Conservation (phyloP, 805 yeast genomes). For the Saccharomycopsis guyanensis region DNA sequence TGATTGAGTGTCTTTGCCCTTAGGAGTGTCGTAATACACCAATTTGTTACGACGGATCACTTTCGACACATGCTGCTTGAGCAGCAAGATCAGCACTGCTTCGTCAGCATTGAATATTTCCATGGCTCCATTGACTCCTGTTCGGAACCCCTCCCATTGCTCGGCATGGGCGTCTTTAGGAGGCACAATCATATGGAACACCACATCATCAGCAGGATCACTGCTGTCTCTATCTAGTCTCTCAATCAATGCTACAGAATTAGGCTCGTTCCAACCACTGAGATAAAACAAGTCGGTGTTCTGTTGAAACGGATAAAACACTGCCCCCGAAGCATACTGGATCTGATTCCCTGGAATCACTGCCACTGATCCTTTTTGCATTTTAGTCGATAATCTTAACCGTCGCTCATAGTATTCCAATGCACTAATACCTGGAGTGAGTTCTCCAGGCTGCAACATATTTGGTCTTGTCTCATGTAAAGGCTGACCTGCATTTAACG, state of each 20-base stretch:
- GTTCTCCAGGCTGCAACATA: slow-evolving; percentile 61
- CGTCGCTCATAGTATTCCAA: slow-evolving; percentile 75
- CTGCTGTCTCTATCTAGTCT: slow-evolving; percentile 48
- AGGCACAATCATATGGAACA: slow-evolving; percentile 77
- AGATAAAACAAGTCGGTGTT: slow-evolving; percentile 80
- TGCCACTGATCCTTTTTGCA: slow-evolving; percentile 62
- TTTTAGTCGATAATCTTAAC: slow-evolving; percentile 40
- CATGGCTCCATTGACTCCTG: slow-evolving; percentile 75
- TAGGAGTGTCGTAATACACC: slow-evolving; percentile 45
- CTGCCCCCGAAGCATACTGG: slow-evolving; percentile 83
- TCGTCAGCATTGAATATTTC: slow-evolving; percentile 86
- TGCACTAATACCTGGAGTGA: slow-evolving; percentile 86
- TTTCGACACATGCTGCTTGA: slow-evolving; percentile 37
- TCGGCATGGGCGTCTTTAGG: slow-evolving; percentile 72
- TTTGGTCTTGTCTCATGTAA: slow-evolving; percentile 78
- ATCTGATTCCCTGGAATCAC: slow-evolving; percentile 65
- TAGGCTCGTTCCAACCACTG: slow-evolving; percentile 91
- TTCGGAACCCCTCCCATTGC: slow-evolving; percentile 92
- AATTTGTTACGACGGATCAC: slow-evolving; percentile 41
- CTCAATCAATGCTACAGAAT: slow-evolving; percentile 61
- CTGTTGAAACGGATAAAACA: slow-evolving; percentile 88
- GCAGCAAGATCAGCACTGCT: slow-evolving; percentile 43
- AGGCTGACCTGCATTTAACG: slow-evolving; percentile 71
- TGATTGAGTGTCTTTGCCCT: background rate
- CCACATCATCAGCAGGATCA: slow-evolving; percentile 25